A percentile compares a stretch with the other conserved stretches of the same genome.
phyloP scores from a whole-genome alignment of 495 filamentous ascomycete genomes.

The Hamigera avellanea region DNA sequence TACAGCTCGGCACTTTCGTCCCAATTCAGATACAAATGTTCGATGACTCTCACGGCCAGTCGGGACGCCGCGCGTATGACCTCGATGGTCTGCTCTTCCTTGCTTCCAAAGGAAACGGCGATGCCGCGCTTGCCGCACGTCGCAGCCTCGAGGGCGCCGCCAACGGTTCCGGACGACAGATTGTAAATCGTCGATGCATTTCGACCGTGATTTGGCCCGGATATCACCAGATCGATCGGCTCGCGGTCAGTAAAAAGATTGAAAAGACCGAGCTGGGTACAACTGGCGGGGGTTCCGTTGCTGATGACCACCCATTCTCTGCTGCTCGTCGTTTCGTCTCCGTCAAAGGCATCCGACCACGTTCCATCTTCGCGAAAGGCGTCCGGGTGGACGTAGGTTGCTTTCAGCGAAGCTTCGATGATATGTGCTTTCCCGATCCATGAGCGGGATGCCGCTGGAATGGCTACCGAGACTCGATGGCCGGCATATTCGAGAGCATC shows the following conservation, averaged over 20 bases:
- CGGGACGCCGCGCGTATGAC: slow-evolving; percentile 62
- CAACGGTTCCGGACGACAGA: slow-evolving; percentile 77
- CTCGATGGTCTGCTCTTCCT: slow-evolving; percentile 55
- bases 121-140: slow-evolving; percentile 66
- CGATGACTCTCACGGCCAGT: slow-evolving; percentile 59
- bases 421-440: slow-evolving; percentile 99
- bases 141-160: slow-evolving; percentile 85
- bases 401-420: slow-evolving; percentile 71
- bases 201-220: slow-evolving; percentile 87
- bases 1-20: slow-evolving; percentile 70
- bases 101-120: slow-evolving; percentile 72
- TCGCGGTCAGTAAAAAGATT: slow-evolving; percentile 69
- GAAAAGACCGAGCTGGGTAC: slow-evolving; percentile 80
- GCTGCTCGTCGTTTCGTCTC: slow-evolving; percentile 21
- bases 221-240: slow-evolving; percentile 74
- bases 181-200: slow-evolving; percentile 91
- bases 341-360: slow-evolving; percentile 16
- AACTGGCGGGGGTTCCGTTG: slow-evolving; percentile 78
- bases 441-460: slow-evolving; percentile 81
- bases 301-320: slow-evolving; percentile 66
- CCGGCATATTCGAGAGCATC: slow-evolving; percentile 63
- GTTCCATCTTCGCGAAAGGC: slow-evolving; percentile 44
- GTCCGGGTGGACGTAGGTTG: slow-evolving; percentile 65
- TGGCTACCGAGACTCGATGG: slow-evolving; percentile 79
- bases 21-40: slow-evolving; percentile 64